Evolutionary conservation across 2,329 filamentous ascomycete genomes (phyloP).

Genomic region (Lasiodiplodia sp.): DNA sequence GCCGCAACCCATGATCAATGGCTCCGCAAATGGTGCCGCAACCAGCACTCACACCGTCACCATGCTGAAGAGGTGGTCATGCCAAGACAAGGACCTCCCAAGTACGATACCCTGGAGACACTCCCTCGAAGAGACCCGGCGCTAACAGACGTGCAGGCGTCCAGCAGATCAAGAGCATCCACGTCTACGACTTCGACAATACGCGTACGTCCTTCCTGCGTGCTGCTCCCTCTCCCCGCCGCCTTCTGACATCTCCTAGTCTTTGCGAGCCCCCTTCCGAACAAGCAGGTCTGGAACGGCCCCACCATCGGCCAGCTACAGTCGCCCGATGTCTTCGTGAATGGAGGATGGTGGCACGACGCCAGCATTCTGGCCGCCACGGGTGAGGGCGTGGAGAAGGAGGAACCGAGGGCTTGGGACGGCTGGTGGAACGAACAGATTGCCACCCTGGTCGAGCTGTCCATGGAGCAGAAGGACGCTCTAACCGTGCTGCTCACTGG

Average conservation of each 20-base stretch:
- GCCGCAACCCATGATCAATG: conserved; percentile 33
- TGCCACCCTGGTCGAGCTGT: conserved; percentile 78
- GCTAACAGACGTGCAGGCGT: conserved; percentile 55
- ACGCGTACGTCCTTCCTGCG: conserved; percentile 67
- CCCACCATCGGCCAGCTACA: conserved; percentile 79
- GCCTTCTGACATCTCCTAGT: conserved; percentile 59
- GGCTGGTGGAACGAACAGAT: conserved; percentile 98
- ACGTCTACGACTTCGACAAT: conserved; percentile 98
- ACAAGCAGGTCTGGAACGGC: conserved; percentile 84
- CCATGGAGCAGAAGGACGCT: conserved; percentile 83
- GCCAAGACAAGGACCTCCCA: conserved; percentile 75
- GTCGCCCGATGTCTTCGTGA: conserved; percentile 76
- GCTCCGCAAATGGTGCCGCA: conserved; percentile 36
- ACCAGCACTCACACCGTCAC: conserved; percentile 67
- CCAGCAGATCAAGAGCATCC: conserved; percentile 77
- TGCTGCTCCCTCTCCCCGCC: conserved; percentile 15
- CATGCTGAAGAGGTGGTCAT: conserved; percentile 83
- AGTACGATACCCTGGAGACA: conserved; percentile 51
- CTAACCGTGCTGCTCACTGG: conserved; percentile 89
- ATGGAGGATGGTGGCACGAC: conserved; percentile 98
- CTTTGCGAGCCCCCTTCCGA: conserved; percentile 90
- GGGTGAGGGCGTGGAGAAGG: conserved; percentile 79
- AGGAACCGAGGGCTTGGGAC: conserved; percentile 84
- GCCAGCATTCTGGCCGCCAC: conserved; percentile 83
- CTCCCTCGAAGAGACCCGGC: neutral